Conservation (phyloP, 1,139 yeast genomes). For the Zygoascus hellenicus region DNA sequence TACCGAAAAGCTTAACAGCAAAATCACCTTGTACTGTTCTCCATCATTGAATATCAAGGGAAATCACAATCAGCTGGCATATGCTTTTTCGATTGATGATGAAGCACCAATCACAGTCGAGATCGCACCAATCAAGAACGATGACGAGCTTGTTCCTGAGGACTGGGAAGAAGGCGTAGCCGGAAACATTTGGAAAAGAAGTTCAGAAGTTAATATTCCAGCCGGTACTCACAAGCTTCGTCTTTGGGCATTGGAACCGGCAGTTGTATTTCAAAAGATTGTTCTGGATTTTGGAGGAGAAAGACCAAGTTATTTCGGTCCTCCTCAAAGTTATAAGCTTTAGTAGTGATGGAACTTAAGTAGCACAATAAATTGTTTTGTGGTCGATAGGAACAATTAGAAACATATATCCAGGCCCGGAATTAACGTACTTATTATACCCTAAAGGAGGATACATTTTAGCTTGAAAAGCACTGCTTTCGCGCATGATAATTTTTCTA, state of each 20-base stretch:
- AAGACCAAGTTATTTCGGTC: constrained; percentile 19
- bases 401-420: too few species aligned
- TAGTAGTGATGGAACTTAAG: too few species aligned
- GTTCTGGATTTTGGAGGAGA: constrained; percentile 22
- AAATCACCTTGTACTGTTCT: constrained; percentile 17
- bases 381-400: too few species aligned
- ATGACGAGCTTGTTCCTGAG: constrained; percentile 14
- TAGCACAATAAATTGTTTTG: background rate
- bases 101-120: constrained; percentile 14
- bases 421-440: too few species aligned
- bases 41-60: constrained; percentile 20
- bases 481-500: too few species aligned
- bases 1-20: constrained; percentile 11
- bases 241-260: constrained; percentile 21
- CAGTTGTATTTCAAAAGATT: constrained; percentile 20
- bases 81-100: constrained; percentile 19
- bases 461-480: too few species aligned
- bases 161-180: constrained; percentile 21
- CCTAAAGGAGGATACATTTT: too few species aligned
- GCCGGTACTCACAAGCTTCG: constrained; percentile 18
- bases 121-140: constrained; percentile 12
- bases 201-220: constrained; percentile 11
- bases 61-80: constrained; percentile 14
- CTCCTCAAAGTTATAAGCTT: constrained; percentile 16
- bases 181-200: constrained; percentile 18